Conservation (phyloP, 371 early-diverging fungal species). For the Apophysomyces sp. region DNA sequence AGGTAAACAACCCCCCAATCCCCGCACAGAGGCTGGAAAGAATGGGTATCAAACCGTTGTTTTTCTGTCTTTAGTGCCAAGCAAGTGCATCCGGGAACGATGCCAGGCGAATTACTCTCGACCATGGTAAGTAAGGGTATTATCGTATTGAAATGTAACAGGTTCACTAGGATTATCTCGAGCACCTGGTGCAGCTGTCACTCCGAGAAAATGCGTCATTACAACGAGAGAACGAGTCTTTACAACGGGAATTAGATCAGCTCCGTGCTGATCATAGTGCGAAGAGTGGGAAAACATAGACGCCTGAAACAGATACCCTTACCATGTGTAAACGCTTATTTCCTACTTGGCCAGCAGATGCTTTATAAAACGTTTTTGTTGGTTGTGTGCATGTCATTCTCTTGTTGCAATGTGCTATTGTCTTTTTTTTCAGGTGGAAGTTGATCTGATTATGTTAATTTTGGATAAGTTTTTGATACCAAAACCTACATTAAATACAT, state of each 20-base stretch:
- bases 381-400: not conserved
- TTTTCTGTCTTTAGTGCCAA: not conserved
- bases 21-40: not conserved
- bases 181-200: conserved; percentile 43
- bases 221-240: conserved; percentile 53
- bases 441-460: no score
- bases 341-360: not conserved
- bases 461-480: no score
- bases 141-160: not conserved
- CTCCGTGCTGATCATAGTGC: not conserved
- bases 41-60: not conserved
- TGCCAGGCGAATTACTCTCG: not conserved
- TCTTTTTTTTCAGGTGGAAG: no score
- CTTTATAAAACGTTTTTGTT: not conserved
- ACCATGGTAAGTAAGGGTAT: not conserved
- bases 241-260: conserved; percentile 51
- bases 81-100: not conserved
- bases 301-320: not conserved
- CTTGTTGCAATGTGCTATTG: no score
- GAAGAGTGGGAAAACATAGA: not conserved
- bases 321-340: not conserved
- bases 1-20: not conserved
- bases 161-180: conserved; percentile 24
- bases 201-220: conserved; percentile 51
- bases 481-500: no score